phyloP scores from a whole-genome alignment of 768 basidiomycete species.

The Fibroporia radiculosa region DNA sequence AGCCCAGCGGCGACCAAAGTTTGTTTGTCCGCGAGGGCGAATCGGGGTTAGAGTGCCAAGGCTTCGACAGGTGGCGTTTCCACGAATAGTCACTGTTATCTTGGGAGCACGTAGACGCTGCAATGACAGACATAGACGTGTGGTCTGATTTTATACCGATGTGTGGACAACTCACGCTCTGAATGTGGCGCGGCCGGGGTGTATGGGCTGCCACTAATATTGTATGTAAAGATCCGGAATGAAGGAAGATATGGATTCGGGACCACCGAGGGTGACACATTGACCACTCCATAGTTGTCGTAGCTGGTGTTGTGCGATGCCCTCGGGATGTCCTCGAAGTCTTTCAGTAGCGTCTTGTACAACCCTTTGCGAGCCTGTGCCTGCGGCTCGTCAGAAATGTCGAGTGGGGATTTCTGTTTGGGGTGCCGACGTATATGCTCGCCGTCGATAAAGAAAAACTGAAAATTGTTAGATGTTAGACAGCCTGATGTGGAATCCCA shows the following conservation, averaged over 20 bases:
- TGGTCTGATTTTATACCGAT: too few species aligned
- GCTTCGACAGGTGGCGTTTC: slow-evolving; percentile 52
- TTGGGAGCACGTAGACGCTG: slow-evolving; percentile 34
- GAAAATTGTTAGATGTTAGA: background rate
- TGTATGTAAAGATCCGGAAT: slow-evolving; percentile 78
- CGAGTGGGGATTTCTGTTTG: background rate
- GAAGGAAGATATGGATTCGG: slow-evolving; percentile 83
- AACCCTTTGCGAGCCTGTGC: slow-evolving; percentile 23
- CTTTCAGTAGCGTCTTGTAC: slow-evolving; percentile 50
- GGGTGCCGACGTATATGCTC: slow-evolving; percentile 10
- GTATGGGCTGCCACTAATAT: slow-evolving; percentile 40
- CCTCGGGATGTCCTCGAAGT: slow-evolving; percentile 58
- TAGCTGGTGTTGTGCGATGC: slow-evolving; percentile 40
- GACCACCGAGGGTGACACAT: slow-evolving; percentile 75
- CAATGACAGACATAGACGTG: too few species aligned
- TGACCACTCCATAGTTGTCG: slow-evolving; percentile 67
- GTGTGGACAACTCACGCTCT: too few species aligned
- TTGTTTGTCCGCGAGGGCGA: slow-evolving; percentile 68
- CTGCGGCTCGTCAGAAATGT: slow-evolving; percentile 6
- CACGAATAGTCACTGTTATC: slow-evolving; percentile 49
- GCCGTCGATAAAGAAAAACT: slow-evolving; percentile 29
- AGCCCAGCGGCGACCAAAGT: slow-evolving; percentile 71
- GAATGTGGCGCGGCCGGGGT: slow-evolving; percentile 16
- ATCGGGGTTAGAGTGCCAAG: slow-evolving; percentile 52
- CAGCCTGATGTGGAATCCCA: background rate